phyloP scores from a whole-genome alignment of 202 grass and related monocot species.

The Zoysia matrella region DNA sequence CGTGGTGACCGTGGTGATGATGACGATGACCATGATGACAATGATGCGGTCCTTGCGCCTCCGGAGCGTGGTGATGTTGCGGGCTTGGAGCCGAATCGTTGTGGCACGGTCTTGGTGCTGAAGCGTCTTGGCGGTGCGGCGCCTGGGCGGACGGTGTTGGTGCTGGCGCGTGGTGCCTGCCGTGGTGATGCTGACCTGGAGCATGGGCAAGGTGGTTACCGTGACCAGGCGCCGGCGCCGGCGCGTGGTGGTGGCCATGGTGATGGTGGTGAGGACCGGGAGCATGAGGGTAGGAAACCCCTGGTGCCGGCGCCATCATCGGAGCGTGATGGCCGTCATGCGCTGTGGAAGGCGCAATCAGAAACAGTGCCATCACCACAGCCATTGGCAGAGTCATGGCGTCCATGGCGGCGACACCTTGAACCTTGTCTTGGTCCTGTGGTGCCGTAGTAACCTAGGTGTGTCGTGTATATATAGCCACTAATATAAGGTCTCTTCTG shows the following conservation, averaged over 20 bases:
- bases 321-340: neutral
- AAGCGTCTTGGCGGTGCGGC: neutral
- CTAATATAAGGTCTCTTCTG: neutral
- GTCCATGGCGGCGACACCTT: too few relatives aligned
- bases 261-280: neutral
- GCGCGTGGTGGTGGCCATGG: neutral
- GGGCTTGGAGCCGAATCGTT: neutral
- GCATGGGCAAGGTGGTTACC: neutral
- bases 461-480: constrained; percentile 18
- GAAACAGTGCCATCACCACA: constrained; percentile 8
- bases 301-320: too few relatives aligned
- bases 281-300: neutral
- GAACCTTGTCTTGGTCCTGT: neutral
- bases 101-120: neutral
- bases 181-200: neutral
- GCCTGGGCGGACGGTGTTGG: neutral
- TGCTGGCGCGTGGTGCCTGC: neutral
- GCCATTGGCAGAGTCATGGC: too few relatives aligned
- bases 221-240: neutral
- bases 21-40: neutral
- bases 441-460: neutral
- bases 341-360: constrained; percentile 18
- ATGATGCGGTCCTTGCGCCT: neutral
- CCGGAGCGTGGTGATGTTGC: constrained; percentile 3
- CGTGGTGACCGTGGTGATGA: neutral